A percentile compares a stretch with the other conserved stretches of the same genome.
Evolutionary conservation across 371 early-diverging fungal genomes (phyloP).

Genomic region (Mortierella sp.): DNA sequence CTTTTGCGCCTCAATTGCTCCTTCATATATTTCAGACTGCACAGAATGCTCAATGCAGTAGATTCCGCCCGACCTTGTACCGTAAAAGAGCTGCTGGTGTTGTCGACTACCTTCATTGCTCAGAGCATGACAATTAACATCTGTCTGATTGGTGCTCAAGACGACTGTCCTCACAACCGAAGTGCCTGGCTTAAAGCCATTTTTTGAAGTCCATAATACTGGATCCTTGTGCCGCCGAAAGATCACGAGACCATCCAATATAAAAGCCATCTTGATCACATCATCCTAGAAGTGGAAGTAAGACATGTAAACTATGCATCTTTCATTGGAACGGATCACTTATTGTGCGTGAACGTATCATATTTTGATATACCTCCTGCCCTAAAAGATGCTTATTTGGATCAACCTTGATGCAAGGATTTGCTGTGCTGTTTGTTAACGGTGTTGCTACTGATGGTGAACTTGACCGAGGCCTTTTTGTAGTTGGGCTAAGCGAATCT

Average conservation of each 20-base stretch:
- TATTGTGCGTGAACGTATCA: not conserved
- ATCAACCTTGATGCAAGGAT: not conserved
- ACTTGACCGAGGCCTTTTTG: constrained; percentile 24
- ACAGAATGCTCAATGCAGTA: not conserved
- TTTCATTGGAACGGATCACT: not conserved
- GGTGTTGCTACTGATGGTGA: constrained; percentile 8
- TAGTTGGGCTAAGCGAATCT: constrained; percentile 13
- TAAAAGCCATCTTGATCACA: not conserved
- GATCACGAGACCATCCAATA: not conserved
- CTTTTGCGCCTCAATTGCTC: not conserved
- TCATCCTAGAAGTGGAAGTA: not conserved
- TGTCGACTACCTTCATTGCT: not conserved
- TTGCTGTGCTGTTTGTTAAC: not conserved
- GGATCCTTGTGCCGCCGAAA: not conserved
- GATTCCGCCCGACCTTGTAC: not conserved
- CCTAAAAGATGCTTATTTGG: not conserved
- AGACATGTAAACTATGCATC: not conserved
- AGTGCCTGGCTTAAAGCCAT: not conserved
- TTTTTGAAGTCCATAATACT: not conserved
- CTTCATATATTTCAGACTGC: not conserved
- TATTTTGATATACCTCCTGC: not conserved
- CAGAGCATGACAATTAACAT: too few relatives aligned
- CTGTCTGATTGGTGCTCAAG: not conserved
- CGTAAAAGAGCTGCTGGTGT: constrained; percentile 1
- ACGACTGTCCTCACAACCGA: not conserved